Base-by-base conservation (phyloP, 2,329 filamentous ascomycete genomes). In the Byssothecium circinans region DNA sequence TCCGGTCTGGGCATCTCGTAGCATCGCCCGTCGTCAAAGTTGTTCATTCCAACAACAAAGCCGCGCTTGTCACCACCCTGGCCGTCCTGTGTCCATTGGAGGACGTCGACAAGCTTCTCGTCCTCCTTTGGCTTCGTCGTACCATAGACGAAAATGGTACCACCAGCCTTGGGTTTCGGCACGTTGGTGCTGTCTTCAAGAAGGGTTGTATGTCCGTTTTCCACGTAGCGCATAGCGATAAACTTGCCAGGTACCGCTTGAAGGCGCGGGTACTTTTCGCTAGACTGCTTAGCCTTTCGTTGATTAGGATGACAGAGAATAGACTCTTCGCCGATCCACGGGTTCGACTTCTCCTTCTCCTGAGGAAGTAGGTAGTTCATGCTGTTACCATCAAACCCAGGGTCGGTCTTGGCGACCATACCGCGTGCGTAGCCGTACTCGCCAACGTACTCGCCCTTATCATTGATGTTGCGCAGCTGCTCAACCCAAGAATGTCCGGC, bases 21-120 rank as follows among this genome's bases (percentile, higher is more conserved):
- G 76, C 94, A 99, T 62, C 89, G 87, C 20, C 87, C 88, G 61
- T 99, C 94, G 62, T 97, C 94, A 68, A 85, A 99, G 75, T 88
- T 84, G 58, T 89, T 85, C 1, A 83, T 87, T 0, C 86, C 83
- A 30, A 97, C 75, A 11, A 97, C 83, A 34, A 78, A 77, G 25
- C 94, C 94, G 33, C 87, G 83, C 40, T 81, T 78, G 67, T 96
- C 85, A 18, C 91, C 92, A 17, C 91, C 91, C 5, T 81, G 87
- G 51, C 91, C 91, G 47, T 89, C 84, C 15, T 78, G 69, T 38
- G 84, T 96, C 94, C 94, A 97, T 42, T 86, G 77, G 55, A 95
- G 84, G 27, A 96, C 86, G 46, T 75, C 76, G 41, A 76, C 74
- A 20, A 86, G 71, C 45, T 74, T 84, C 63, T 90, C 83, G 42